These are phyloP conservation scores for Candida chauliodis DNA, from an alignment of 805 yeast genomes.

Conservation along the genomic window DNA sequence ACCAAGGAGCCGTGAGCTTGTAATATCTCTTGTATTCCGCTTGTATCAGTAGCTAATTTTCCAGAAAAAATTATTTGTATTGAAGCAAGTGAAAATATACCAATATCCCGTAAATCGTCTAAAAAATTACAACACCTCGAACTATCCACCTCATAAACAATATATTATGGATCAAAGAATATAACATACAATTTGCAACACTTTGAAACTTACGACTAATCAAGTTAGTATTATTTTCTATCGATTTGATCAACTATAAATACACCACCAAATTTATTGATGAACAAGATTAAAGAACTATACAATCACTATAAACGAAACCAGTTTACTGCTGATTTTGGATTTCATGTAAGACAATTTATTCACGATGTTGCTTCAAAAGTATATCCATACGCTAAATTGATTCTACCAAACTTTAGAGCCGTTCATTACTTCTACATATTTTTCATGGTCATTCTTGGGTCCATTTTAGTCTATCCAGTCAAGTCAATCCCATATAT, in stretches of 20 bases:
- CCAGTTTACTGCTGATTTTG: conserved; percentile 13
- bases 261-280: not conserved
- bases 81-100: not conserved
- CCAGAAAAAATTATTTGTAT: not conserved
- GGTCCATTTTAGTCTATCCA: conserved; percentile 78
- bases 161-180: conserved; percentile 3
- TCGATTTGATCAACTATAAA: not conserved
- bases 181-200: conserved; percentile 1
- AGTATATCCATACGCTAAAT: conserved; percentile 39
- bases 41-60: too few species aligned
- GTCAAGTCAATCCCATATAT: conserved; percentile 62
- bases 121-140: not conserved
- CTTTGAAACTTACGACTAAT: too few species aligned
- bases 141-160: not conserved
- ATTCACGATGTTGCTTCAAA: conserved; percentile 32
- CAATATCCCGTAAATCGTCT: too few species aligned
- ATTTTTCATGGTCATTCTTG: conserved; percentile 51
- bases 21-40: too few species aligned
- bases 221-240: too few species aligned
- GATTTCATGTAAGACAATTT: conserved; percentile 22
- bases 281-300: conserved; percentile 5
- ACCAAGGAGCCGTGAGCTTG: too few species aligned
- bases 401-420: conserved; percentile 50
- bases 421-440: conserved; percentile 77
- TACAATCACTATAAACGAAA: conserved; percentile 7